phyloP scores from a whole-genome alignment of 352 stramenopile species.

The Pythium pectinolyticum region DNA sequence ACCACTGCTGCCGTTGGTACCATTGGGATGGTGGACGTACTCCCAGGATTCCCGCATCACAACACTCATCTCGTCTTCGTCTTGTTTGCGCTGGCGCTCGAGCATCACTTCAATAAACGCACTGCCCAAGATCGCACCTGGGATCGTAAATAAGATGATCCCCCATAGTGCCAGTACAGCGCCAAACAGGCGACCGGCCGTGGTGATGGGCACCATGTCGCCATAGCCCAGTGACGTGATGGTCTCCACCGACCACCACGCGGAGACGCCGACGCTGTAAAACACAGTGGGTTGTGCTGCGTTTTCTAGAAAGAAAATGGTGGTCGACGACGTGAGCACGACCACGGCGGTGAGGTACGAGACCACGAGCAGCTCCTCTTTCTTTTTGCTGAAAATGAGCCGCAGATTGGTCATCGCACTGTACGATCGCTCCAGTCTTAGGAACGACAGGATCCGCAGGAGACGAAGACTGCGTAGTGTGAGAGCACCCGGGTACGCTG shows the following conservation, averaged over 20 bases:
- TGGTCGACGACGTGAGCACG: conserved; percentile 76
- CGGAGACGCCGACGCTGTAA: conserved; percentile 68
- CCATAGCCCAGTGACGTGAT: conserved; percentile 88
- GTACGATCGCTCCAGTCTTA: conserved; percentile 79
- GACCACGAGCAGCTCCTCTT: conserved; percentile 75
- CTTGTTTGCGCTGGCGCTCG: conserved; percentile 26
- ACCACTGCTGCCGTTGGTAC: not conserved
- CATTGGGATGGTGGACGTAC: not conserved
- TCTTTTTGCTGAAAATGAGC: conserved; percentile 72
- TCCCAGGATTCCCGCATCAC: conserved; percentile 5
- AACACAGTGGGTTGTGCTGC: conserved; percentile 70
- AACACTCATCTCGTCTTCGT: conserved; percentile 12
- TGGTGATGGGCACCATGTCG: conserved; percentile 77
- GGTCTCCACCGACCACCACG: conserved; percentile 81
- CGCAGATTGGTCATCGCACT: conserved; percentile 75
- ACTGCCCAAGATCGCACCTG: conserved; percentile 70
- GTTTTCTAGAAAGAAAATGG: conserved; percentile 86
- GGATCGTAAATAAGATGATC: conserved; percentile 86
- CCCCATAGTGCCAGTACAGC: conserved; percentile 76
- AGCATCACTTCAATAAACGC: conserved; percentile 86
- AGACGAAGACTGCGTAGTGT: conserved; percentile 73
- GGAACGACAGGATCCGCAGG: conserved; percentile 78
- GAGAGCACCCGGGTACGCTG: conserved; percentile 54
- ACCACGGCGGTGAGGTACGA: conserved; percentile 81
- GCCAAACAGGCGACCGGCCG: conserved; percentile 61